Evolutionary conservation across 1,139 yeast species (phyloP).

Genomic region (Wickerhamomyces sp.): DNA sequence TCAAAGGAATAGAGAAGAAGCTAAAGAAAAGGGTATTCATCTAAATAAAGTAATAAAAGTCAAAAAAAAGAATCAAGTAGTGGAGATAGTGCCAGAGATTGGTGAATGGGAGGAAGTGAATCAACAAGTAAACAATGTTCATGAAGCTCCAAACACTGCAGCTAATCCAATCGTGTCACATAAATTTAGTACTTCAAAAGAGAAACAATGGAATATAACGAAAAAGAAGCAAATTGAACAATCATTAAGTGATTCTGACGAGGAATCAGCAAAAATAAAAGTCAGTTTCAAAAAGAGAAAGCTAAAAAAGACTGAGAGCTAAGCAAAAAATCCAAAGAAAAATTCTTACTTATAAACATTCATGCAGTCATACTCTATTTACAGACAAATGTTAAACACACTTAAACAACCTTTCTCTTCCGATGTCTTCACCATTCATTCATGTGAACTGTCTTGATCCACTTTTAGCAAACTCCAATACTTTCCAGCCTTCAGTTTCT

Average conservation of each 20-base stretch:
- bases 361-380: constrained; percentile 9
- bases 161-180: neutral
- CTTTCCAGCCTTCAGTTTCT: constrained; percentile 97
- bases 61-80: neutral
- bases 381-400: constrained; percentile 2
- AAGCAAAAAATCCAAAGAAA: neutral
- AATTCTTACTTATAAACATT: neutral
- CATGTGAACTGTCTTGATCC: constrained; percentile 85
- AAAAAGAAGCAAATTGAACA: constrained; percentile 7
- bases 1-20: constrained; percentile 26
- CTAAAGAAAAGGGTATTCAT: constrained; percentile 9
- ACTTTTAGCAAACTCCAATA: constrained; percentile 92
- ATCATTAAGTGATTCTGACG: constrained; percentile 12
- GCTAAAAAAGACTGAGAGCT: constrained; percentile 4
- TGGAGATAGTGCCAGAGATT: neutral
- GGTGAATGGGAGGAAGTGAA: constrained; percentile 2
- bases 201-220: constrained; percentile 17
- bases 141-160: neutral
- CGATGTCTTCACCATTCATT: neutral
- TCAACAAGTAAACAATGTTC: too few relatives aligned
- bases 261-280: constrained; percentile 4
- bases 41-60: constrained; percentile 6
- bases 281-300: constrained; percentile 19
- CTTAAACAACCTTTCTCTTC: neutral
- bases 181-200: too few relatives aligned